A percentile compares a stretch with the other conserved stretches of the same genome.
These are phyloP conservation scores for Teunomyces funiuensis DNA, from an alignment of 805 yeast genomes.

Conservation along the genomic window DNA sequence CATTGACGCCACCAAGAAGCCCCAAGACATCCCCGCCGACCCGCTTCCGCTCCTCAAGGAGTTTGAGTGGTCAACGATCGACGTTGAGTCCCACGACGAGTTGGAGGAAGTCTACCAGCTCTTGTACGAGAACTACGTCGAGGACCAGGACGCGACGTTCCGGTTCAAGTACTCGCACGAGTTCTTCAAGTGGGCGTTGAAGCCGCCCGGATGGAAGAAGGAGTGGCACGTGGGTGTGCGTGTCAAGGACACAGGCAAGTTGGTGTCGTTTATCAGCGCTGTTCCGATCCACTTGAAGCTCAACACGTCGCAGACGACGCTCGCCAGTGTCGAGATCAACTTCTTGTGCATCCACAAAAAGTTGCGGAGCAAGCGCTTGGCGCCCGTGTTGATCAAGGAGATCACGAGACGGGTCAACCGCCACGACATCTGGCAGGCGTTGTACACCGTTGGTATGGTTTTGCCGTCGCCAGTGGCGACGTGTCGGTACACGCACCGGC, in stretches of 20 bases:
- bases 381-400: conserved; percentile 92
- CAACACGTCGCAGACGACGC: conserved; percentile 43
- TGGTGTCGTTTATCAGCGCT: conserved; percentile 91
- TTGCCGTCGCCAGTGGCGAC: conserved; percentile 91
- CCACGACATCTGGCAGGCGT: conserved; percentile 88
- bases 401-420: conserved; percentile 90
- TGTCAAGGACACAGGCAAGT: conserved; percentile 68
- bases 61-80: conserved; percentile 87
- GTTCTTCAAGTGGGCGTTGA: conserved; percentile 89
- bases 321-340: conserved; percentile 83
- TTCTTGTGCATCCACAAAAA: conserved; percentile 94
- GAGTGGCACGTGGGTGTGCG: conserved; percentile 96
- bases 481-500: conserved; percentile 90
- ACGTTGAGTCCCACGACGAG: conserved; percentile 51
- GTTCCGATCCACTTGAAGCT: conserved; percentile 73
- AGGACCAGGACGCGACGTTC: conserved; percentile 88
- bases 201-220: conserved; percentile 86
- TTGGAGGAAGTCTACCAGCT: conserved; percentile 77
- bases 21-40: conserved; percentile 66
- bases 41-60: conserved; percentile 74
- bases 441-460: conserved; percentile 89
- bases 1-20: conserved; percentile 64
- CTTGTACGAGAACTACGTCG: conserved; percentile 88
- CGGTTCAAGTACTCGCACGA: conserved; percentile 84
- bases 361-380: conserved; percentile 86